A percentile compares a stretch with the other conserved stretches of the same genome.
phyloP scores from a whole-genome alignment of 2,329 filamentous ascomycete species.

The Juglanconis sp. region DNA sequence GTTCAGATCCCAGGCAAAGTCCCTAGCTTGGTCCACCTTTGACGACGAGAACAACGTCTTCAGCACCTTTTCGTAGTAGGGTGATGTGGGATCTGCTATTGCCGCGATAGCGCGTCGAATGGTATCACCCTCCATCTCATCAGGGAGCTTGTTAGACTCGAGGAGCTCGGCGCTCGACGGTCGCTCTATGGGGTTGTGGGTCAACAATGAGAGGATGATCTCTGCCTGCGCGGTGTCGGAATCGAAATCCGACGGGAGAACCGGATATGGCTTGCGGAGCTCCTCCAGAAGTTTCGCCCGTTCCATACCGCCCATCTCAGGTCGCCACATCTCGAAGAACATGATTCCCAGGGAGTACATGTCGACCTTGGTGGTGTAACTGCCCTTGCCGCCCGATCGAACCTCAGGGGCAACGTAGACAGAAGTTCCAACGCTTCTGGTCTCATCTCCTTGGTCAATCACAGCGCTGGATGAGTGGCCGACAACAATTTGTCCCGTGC shows the following conservation, averaged over 20 bases:
- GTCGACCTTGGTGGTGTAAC: constrained; percentile 92
- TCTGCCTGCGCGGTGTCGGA: constrained; percentile 70
- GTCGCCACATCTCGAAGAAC: constrained; percentile 95
- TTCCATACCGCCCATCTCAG: constrained; percentile 60
- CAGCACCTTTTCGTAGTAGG: constrained; percentile 86
- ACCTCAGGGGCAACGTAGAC: constrained; percentile 94
- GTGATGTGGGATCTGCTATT: constrained; percentile 76
- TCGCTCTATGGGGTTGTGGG: constrained; percentile 76
- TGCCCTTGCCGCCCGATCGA: constrained; percentile 67
- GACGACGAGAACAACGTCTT: constrained; percentile 72
- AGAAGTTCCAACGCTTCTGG: constrained; percentile 70
- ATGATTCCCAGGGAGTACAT: constrained; percentile 98
- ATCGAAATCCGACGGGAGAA: constrained; percentile 71
- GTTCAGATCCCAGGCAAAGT: constrained; percentile 74
- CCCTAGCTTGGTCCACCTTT: constrained; percentile 74
- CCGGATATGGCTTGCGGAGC: constrained; percentile 64
- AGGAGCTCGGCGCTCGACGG: constrained; percentile 81
- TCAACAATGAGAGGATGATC: constrained; percentile 77
- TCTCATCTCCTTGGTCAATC: constrained; percentile 61
- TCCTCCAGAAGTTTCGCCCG: constrained; percentile 62
- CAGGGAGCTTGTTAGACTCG: constrained; percentile 79
- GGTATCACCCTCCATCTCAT: constrained; percentile 90
- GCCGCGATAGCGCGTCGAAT: constrained; percentile 80
- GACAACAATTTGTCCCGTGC: constrained; percentile 72
- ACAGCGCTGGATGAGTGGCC: constrained; percentile 48